Evolutionary conservation across 2,329 filamentous ascomycete species (phyloP), one percentile per base, ranked within the genome.

Genomic region (Alternaria solani): DNA sequence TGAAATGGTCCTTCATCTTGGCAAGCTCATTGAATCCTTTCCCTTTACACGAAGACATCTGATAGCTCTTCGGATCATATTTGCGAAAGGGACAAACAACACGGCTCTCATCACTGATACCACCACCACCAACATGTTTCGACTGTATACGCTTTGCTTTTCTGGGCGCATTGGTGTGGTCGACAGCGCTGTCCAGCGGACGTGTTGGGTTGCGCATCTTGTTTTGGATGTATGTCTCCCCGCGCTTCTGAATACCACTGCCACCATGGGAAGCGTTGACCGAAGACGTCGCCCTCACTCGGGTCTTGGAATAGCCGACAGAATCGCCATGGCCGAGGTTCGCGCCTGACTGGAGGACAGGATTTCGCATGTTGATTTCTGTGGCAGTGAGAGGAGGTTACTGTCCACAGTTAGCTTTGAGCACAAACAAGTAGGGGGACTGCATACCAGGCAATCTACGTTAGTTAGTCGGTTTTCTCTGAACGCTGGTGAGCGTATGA

Each of bases 21-120:
- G 48, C 59, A 46, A 58, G 20, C 42, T 61, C 59, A 49, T 44
- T 41, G 26, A 51, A 61, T 3, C 55, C 59, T 11, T 42, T 42
- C 8, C 54, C 44, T 32, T 12, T 46, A 36, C 44, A 61, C 57
- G 34, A 49, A 34, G 47, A n/a, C 12, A 12, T n/a, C 18, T 12
- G 20, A 16, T 34, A 20, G 26, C 20, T 18, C 18, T 49, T 34
- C 47, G 47, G 30, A 36, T 49, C 47, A 14, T 36, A 20, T 16
- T 38, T 49, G 18, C 36, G 20, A 18, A 34, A 49, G 30, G 47
- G 47, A 20, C 30, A 49, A 2, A 18, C 5, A 9, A 49, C 47
- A 49, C 47, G 18, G 7, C 32, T 4, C 2, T 49, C 32, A 1
- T 8, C 16, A 7, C 23, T 20, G 12, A 20, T 32, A 47, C 43